Evolutionary conservation across 2,329 filamentous ascomycete genomes (phyloP), one percentile per base, ranked within the genome.

Genomic region (Ustulina deusta): DNA sequence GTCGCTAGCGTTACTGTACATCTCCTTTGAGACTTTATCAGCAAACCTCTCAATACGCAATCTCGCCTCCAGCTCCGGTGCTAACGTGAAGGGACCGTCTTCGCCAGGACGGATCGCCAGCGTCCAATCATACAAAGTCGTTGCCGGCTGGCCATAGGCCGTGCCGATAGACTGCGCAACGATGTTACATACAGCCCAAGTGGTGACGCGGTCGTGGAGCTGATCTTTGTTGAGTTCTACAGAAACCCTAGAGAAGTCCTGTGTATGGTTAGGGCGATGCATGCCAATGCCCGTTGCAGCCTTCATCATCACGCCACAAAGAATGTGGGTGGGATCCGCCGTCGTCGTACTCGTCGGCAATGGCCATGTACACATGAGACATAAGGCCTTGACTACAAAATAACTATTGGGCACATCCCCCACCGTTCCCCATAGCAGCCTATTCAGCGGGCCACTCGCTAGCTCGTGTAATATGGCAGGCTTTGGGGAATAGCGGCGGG

Each of bases 221-320:
- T 94, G 92, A 76, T 94, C 92, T 74, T 91, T 91, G 73, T 92
- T 91, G 44, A 95, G 83, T 72, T 94, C 90, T 36, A 93, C 85
- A 1, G 89, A 90, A 32, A 92, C 90, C 57, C 92, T 84, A 1
- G 91, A 93, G 78, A 95, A 96, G 78, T 95, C 93, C 77, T 94
- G 91, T 51, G 92, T 92, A 77, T 94, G 90, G 62, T 91, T 93
- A 13, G 92, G 93, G 55, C 92, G 87, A 75, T 96, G 92, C 61
- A 96, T 84, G 22, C 93, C 92, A 72, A 94, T 93, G 71, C 93
- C 92, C 71, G 93, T 94, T 9, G 93, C 93, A 25, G 92, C 89
- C 81, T 94, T 93, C 88, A 95, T 94, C 91, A 95, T 93, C 69
- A 93, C 88, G 60, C 93, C 92, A 72, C 90, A 91, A 20, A 94